Evolutionary conservation across 257 asterid species (phyloP), one percentile per base, ranked within the genome.

Genomic region (Vinca minor): DNA sequence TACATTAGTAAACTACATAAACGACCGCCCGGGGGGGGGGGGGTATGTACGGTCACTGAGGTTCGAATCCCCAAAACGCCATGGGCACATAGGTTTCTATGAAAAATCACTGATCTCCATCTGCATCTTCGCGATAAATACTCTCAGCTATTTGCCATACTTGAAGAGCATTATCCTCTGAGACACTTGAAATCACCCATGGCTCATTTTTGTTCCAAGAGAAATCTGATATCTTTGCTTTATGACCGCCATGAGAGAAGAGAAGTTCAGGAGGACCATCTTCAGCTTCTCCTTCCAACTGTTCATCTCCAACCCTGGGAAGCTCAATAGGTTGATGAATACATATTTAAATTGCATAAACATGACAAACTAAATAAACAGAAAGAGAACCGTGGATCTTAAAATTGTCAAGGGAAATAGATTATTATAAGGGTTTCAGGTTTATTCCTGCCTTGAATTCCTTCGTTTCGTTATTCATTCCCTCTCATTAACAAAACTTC

Each of bases 181-280:
- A 97, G 3, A 89, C 99, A 64, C 99, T 93, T 23, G 97, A 85
- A 52, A 93, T 84, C 62, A 87, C 95, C 97, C 99, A 89, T 2
- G 96, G 77, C 70, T 80, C 84, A 56, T 81, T 85, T 73, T 84
- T 76, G 84, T 89, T 89, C 99, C 99, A 93, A 8, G 97, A 89
- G 48, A 93, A 85, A 78, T 93, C 99, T 0, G 97, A 85, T 49
- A 89, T 85, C 76, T 83, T 93, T 20, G 96, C 95, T 75, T 80
- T 89, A 69, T 93, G 99, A 59, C 99, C 97, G 5, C 99, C 99
- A 54, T 89, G 99, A 68, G 97, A 80, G 77, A 93, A 93, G 21
- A 93, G 85, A 65, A 93, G 96, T 81, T 93, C 99, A 0, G 99
- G 79, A 4, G 99, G 97, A 0, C 97, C 97, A 63, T 93, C 99